Conservation (phyloP, 1,139 yeast genomes). For the Sugiyamaella novakii region DNA sequence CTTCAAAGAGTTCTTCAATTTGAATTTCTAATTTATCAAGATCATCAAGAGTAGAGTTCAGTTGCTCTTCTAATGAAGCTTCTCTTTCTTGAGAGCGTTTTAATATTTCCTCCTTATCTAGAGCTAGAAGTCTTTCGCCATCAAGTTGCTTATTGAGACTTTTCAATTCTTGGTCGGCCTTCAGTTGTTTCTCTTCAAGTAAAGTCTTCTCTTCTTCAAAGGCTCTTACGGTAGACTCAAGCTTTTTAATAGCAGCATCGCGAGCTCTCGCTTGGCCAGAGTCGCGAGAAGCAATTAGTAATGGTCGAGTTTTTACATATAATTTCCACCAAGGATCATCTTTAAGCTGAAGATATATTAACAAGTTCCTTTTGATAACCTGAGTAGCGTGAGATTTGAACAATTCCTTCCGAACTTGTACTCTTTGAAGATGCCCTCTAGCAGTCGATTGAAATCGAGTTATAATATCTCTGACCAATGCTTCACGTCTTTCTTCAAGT, state of each 20-base stretch:
- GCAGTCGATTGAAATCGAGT: constrained; percentile 66
- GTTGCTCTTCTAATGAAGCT: constrained; percentile 45
- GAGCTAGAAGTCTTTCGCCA: constrained; percentile 46
- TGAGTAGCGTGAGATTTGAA: constrained; percentile 71
- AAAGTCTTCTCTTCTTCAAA: constrained; percentile 42
- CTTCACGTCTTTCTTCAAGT: constrained; percentile 78
- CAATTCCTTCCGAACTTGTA: constrained; percentile 53
- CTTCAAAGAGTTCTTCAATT: constrained; percentile 42
- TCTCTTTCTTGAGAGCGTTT: constrained; percentile 46
- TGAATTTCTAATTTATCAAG: constrained; percentile 45
- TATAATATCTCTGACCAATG: constrained; percentile 57
- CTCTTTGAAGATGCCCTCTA: constrained; percentile 65
- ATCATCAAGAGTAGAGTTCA: constrained; percentile 42
- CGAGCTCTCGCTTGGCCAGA: constrained; percentile 57
- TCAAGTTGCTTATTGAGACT: constrained; percentile 43
- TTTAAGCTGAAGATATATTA: constrained; percentile 54
- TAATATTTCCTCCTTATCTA: constrained; percentile 49
- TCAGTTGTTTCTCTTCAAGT: constrained; percentile 38
- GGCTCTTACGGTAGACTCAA: constrained; percentile 48
- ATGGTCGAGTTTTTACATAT: constrained; percentile 71
- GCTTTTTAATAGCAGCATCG: constrained; percentile 59
- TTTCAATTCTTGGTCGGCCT: constrained; percentile 44
- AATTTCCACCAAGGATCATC: constrained; percentile 82
- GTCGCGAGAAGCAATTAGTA: constrained; percentile 66
- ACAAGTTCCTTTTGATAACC: constrained; percentile 64